A percentile compares a stretch with the other conserved stretches of the same genome.
Evolutionary conservation across 306 rosid species (phyloP).

Genomic region (Malus asiatica): DNA sequence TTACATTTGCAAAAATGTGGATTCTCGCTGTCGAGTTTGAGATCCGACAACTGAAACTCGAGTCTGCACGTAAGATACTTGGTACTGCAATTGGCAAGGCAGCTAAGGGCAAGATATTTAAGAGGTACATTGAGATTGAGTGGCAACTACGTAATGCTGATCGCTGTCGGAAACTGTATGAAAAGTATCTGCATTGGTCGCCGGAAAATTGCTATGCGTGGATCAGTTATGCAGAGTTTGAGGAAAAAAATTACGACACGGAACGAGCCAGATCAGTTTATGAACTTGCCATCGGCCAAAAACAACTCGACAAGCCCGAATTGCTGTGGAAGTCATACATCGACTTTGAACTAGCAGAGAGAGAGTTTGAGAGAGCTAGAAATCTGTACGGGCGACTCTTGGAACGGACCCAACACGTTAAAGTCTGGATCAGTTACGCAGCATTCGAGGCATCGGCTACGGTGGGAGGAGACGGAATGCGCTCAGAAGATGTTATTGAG

Average conservation of each 20-base stretch:
- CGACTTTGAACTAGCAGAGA: constrained; percentile 71
- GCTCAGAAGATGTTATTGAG: constrained; percentile 19
- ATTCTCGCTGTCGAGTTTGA: constrained; percentile 76
- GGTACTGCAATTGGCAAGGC: constrained; percentile 82
- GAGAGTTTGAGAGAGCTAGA: constrained; percentile 70
- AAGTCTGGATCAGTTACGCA: constrained; percentile 73
- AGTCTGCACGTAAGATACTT: constrained; percentile 52
- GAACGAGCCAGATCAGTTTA: constrained; percentile 69
- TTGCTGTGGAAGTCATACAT: constrained; percentile 81
- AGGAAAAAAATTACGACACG: constrained; percentile 58
- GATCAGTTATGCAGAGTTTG: constrained; percentile 71
- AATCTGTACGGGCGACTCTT: constrained; percentile 66
- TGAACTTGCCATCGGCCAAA: constrained; percentile 85
- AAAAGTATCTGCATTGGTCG: constrained; percentile 66
- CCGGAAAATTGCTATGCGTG: constrained; percentile 86
- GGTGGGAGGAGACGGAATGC: constrained; percentile 8
- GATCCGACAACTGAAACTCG: constrained; percentile 66
- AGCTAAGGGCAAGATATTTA: constrained; percentile 85
- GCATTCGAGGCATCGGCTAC: constrained; percentile 66
- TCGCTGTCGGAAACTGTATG: constrained; percentile 64
- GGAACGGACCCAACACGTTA: constrained; percentile 72
- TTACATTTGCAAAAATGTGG: constrained; percentile 83
- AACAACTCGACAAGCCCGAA: constrained; percentile 84
- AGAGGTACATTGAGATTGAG: constrained; percentile 84
- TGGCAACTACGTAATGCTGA: constrained; percentile 66